Evolutionary conservation across 306 rosid species (phyloP), one percentile per base, ranked within the genome.

Genomic region (Malus fusca): DNA sequence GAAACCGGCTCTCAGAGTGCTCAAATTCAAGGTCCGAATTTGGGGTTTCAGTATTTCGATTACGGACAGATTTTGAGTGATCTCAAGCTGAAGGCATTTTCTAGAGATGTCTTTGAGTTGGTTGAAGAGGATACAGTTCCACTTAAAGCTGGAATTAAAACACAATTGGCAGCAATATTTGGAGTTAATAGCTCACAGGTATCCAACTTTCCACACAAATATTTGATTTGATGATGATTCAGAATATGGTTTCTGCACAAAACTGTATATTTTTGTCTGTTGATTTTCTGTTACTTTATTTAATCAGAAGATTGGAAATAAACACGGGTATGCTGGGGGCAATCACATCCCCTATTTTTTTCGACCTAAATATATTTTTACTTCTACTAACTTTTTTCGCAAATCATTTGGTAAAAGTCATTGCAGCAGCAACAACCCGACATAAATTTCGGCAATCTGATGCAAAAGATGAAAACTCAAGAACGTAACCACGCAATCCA

Each of bases 141-240:
- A 18, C 76, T 85, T 4, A 48, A 11, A 30, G 88, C 82, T 8
- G 26, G 89, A 74, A 69, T 86, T 68, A 28, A 13, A 6, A 78
- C 71, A 78, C 90, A 86, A 78, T 69, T 90, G 64, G 30, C 6
- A 37, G 82, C 85, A 8, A 75, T 63, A 28, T 63, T 84, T 43
- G 93, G 86, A 70, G 66, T 85, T 73, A 11, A 44, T 18, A 35
- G 25, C 23, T 7, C 31, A 5, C 81, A 82, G 89, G 95, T 90
- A 80, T 26, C 26, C 75, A 22, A 80, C 26, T 73, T 26, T 43
- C 40, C 21, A 23, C 48, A 11, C 14, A 19, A 61, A 61, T 26
- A 26, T 61, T 14, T 61, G 66, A 61, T 56, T 52, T 66, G 26
- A 18, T 15, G 5, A 22, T 35, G 8, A 30, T 68, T 65, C 1